Percentiles rank a stretch among this genome's conserved stretches.
These are phyloP conservation scores for Pythium sp. DNA, from an alignment of 352 stramenopile species.

Conservation along the genomic window DNA sequence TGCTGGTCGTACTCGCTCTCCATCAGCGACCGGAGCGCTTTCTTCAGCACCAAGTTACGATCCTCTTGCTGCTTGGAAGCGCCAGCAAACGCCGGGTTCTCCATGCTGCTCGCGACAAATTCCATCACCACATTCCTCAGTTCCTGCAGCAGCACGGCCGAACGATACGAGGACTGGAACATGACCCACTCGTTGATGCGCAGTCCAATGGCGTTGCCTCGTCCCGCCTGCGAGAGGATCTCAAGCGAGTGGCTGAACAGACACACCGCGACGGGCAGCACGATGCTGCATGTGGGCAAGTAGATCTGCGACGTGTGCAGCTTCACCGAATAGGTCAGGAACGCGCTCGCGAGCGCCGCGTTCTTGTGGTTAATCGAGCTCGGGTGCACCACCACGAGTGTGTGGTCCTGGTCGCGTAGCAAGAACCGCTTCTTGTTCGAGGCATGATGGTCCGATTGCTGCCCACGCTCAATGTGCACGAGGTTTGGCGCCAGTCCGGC, in stretches of 20 bases:
- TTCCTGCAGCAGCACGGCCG: slow-evolving; percentile 50
- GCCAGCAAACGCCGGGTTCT: slow-evolving; percentile 27
- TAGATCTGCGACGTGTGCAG: slow-evolving; percentile 85
- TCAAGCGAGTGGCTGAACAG: slow-evolving; percentile 74
- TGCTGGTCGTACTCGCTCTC: slow-evolving; percentile 44
- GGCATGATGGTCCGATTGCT: slow-evolving; percentile 5
- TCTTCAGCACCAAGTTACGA: slow-evolving; percentile 18
- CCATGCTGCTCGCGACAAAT: slow-evolving; percentile 37
- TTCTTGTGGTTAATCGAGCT: slow-evolving; percentile 76
- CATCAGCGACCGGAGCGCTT: slow-evolving; percentile 37
- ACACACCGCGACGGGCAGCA: slow-evolving; percentile 56
- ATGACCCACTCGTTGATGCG: slow-evolving; percentile 72
- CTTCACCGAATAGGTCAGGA: slow-evolving; percentile 78
- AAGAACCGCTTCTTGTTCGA: slow-evolving; percentile 36
- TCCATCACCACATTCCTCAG: slow-evolving; percentile 27
- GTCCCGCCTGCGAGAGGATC: slow-evolving; percentile 38
- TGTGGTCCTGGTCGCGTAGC: slow-evolving; percentile 42
- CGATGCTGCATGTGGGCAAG: slow-evolving; percentile 62
- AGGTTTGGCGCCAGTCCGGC: slow-evolving; percentile 92
- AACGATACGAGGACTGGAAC: slow-evolving; percentile 58
- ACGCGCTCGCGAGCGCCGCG: slow-evolving; percentile 46
- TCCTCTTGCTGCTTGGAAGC: slow-evolving; percentile 7
- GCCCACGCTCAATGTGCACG: slow-evolving; percentile 56
- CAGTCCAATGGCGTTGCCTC: slow-evolving; percentile 40
- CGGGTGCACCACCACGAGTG: slow-evolving; percentile 61